These are phyloP conservation scores for Dendrobium officinale DNA, from an alignment of 106 monocot species.

Conservation along the genomic window DNA sequence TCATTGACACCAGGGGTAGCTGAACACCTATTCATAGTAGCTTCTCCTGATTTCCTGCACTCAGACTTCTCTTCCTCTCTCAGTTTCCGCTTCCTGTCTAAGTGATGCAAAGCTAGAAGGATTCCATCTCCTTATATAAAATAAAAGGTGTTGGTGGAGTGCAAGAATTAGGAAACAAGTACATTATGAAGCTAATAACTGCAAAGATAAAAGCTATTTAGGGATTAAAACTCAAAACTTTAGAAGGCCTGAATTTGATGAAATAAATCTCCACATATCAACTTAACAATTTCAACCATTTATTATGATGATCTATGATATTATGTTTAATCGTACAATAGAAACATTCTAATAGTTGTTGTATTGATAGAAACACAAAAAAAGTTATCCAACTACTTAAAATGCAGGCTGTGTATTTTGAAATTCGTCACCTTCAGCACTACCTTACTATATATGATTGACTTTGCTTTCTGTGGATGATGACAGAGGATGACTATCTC, in stretches of 20 bases:
- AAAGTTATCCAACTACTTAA: neutral
- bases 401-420: neutral
- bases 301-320: neutral
- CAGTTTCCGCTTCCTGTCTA: too few relatives aligned
- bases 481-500: slow-evolving; percentile 76
- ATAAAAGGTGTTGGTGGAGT: too few relatives aligned
- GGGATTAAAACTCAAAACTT: neutral
- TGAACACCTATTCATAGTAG: too few relatives aligned
- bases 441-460: neutral
- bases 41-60: too few relatives aligned
- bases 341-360: neutral
- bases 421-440: neutral
- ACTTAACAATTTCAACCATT: neutral
- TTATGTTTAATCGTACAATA: neutral
- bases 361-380: neutral
- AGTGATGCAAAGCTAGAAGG: too few relatives aligned
- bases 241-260: neutral
- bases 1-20: too few relatives aligned
- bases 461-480: slow-evolving; percentile 4
- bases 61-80: too few relatives aligned
- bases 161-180: neutral
- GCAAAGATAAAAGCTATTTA: neutral
- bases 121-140: too few relatives aligned
- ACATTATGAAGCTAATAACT: neutral
- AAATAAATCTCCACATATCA: too few relatives aligned